Base-by-base conservation (phyloP, 371 early-diverging fungal genomes). In the Globomyces sp. region DNA sequence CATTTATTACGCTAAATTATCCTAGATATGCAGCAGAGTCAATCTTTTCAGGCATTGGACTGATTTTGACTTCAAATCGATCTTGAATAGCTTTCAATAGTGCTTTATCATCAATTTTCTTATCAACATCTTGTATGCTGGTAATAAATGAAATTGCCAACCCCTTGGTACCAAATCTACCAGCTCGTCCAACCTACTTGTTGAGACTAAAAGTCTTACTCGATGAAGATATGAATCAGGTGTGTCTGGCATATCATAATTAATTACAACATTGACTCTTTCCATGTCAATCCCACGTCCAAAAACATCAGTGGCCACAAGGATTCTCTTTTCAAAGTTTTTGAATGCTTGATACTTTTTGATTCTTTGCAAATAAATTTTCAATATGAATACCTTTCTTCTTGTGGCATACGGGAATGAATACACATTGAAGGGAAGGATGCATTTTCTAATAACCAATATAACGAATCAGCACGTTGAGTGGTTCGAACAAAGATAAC, bases 81-180 rank as follows among this genome's bases (percentile, higher is more conserved):
- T 89, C 90, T 81, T 99, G 99, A 45, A 99, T 92, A 64, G 91
- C 84, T 73, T 94, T 90, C 55, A 99, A 76, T 0, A 89, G 80
- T 49, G 81, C 79, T 36, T 87, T 83, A 74, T 99, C 99, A 58
- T 88, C 92, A 5, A 5, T 24, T n/a, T 6, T 11, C 24, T 90
- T 89, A 24, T 24, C 24, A 24, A 24, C 24, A 24, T 24, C 24
- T 24, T 24, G 24, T 24, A 24, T 24, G 41, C 88, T 89, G 11
- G 94, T 84, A n/a, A 98, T 92, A 81, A 99, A 97, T 4, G 96
- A 95, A 63, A 99, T 89, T 57, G 95, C 98, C 43, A 96, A 82
- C 79, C 99, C 99, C 86, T 96, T 94, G 74, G 99, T 98, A 79
- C 98, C 99, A 79, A 99, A 99, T 86, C 99, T 92, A 68, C 99